Percentiles rank a stretch among this genome's conserved stretches.
phyloP scores from a whole-genome alignment of 768 basidiomycete species.

The Naematelia aurantialba region DNA sequence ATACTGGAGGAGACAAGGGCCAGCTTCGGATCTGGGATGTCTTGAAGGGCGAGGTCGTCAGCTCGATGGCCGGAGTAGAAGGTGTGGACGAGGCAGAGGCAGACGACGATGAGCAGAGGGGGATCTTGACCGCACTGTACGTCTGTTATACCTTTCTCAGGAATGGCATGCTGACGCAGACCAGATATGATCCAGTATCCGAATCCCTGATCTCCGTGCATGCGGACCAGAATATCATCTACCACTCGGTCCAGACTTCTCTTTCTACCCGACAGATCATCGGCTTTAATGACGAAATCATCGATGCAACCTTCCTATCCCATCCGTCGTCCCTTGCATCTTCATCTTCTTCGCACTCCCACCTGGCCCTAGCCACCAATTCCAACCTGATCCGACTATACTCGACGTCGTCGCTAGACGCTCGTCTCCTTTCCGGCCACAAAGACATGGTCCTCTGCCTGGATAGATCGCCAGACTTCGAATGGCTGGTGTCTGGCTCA shows the following conservation, averaged over 20 bases:
- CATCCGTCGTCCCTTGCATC: constrained; percentile 39
- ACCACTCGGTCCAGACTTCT: constrained; percentile 71
- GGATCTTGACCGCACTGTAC: constrained; percentile 77
- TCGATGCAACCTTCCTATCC: constrained; percentile 77
- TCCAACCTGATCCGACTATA: constrained; percentile 92
- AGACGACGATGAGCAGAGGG: constrained; percentile 72
- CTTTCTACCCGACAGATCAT: constrained; percentile 74
- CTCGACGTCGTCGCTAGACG: constrained; percentile 69
- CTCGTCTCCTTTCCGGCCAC: constrained; percentile 81
- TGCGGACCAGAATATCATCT: constrained; percentile 94
- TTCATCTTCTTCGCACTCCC: constrained; percentile 56
- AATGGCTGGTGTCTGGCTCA: constrained; percentile 80
- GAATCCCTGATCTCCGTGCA: constrained; percentile 76
- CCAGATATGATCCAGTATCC: constrained; percentile 65
- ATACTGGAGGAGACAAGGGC: constrained; percentile 89
- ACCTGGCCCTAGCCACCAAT: constrained; percentile 93
- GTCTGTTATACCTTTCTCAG: constrained; percentile 47
- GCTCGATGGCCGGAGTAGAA: constrained; percentile 57
- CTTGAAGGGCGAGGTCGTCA: constrained; percentile 60
- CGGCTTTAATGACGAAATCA: constrained; percentile 97
- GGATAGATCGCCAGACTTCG: constrained; percentile 64
- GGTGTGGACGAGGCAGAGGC: constrained; percentile 51
- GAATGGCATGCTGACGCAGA: constrained; percentile 16
- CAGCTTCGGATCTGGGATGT: constrained; percentile 80
- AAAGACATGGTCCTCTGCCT: constrained; percentile 85